phyloP scores from a whole-genome alignment of 306 rosid genomes.

The Rosa rugosa region DNA sequence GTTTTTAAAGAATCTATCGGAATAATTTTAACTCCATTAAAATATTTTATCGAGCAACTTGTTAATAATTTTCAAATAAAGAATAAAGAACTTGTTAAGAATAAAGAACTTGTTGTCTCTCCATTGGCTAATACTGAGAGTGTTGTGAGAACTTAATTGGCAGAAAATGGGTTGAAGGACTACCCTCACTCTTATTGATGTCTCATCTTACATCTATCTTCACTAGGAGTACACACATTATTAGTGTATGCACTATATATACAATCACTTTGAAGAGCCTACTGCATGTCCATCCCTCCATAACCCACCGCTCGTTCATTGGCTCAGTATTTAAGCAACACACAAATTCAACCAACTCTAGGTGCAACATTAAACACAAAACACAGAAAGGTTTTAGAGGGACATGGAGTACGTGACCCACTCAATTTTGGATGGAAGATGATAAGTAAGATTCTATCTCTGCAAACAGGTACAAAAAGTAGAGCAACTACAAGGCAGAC shows the following conservation, averaged over 20 bases:
- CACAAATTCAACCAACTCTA: background rate
- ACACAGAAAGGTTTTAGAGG: background rate
- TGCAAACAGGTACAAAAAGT: background rate
- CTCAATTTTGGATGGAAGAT: conserved; percentile 10
- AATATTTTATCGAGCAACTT: background rate
- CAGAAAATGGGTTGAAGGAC: background rate
- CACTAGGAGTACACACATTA: background rate
- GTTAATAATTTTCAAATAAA: too few species aligned
- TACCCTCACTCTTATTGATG: background rate
- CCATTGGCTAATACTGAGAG: background rate
- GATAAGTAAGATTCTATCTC: background rate
- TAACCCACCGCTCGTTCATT: background rate
- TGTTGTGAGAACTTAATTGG: background rate
- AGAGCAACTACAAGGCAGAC: background rate
- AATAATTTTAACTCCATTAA: too few species aligned
- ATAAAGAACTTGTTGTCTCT: too few species aligned
- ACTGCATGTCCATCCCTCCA: background rate
- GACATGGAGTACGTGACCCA: background rate
- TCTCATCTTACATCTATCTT: background rate
- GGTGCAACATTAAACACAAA: background rate
- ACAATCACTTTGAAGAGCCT: background rate
- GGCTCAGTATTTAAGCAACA: background rate
- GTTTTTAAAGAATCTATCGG: background rate
- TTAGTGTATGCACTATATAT: background rate
- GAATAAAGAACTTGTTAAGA: too few species aligned